phyloP scores from a whole-genome alignment of 495 filamentous ascomycete species.

The Neurospora discreta region DNA sequence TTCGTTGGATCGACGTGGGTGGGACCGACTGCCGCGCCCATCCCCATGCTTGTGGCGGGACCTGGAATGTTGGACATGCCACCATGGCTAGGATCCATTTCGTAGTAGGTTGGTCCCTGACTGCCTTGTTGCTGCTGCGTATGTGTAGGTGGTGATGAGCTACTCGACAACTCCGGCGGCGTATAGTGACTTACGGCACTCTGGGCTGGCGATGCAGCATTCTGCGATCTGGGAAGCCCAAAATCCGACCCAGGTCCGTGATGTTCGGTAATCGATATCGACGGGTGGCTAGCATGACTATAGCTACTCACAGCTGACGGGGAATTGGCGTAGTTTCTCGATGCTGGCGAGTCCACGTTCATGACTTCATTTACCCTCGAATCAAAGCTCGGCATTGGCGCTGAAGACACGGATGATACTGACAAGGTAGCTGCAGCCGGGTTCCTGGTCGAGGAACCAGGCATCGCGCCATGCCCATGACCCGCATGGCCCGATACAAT shows the following conservation, averaged over 20 bases:
- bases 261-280: slow-evolving; percentile 8
- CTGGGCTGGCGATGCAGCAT: slow-evolving; percentile 36
- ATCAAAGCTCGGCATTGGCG: slow-evolving; percentile 27
- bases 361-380: slow-evolving; percentile 23
- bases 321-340: slow-evolving; percentile 11
- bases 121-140: slow-evolving; percentile 1
- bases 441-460: slow-evolving; percentile 23
- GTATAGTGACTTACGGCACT: slow-evolving; percentile 24
- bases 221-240: slow-evolving; percentile 6
- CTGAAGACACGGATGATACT: slow-evolving; percentile 22
- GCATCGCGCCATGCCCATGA: slow-evolving; percentile 1
- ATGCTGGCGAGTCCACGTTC: slow-evolving; percentile 22
- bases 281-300: slow-evolving; percentile 15
- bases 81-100: neutral
- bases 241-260: neutral
- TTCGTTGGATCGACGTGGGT: slow-evolving; percentile 23
- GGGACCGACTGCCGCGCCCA: slow-evolving; percentile 21
- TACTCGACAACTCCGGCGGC: slow-evolving; percentile 28
- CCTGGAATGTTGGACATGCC: slow-evolving; percentile 12
- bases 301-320: slow-evolving; percentile 24
- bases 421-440: slow-evolving; percentile 15
- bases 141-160: slow-evolving; percentile 32
- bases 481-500: neutral
- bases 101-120: neutral
- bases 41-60: slow-evolving; percentile 13